A percentile compares a stretch with the other conserved stretches of the same genome.
phyloP scores from a whole-genome alignment of 768 basidiomycete species.

The Russula foetens region DNA sequence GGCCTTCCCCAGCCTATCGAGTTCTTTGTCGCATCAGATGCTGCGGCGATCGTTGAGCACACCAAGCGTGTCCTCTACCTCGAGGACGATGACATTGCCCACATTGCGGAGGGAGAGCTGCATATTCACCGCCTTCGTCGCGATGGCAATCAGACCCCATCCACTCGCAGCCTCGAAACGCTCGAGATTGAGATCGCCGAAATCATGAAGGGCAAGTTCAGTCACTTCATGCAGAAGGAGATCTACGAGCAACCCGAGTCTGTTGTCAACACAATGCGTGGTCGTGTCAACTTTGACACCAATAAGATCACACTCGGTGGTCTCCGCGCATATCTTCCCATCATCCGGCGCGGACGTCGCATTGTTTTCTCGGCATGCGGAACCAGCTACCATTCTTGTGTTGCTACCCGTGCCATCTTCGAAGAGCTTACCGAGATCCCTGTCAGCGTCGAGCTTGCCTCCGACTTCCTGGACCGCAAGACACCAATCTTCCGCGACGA shows the following conservation, averaged over 20 bases:
- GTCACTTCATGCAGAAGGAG: conserved; percentile 99
- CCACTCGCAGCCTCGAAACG: conserved; percentile 93
- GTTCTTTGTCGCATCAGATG: conserved; percentile 98
- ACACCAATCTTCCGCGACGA: conserved; percentile 99
- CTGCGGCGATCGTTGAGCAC: conserved; percentile 93
- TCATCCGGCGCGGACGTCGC: conserved; percentile 89
- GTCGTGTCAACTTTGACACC: conserved; percentile 96
- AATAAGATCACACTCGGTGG: conserved; percentile 91
- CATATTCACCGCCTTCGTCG: conserved; percentile 98
- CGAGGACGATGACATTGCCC: conserved; percentile 98
- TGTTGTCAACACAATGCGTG: conserved; percentile 99
- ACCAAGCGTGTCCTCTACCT: conserved; percentile 98
- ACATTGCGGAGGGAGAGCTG: conserved; percentile 93
- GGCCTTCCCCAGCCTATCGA: conserved; percentile 98
- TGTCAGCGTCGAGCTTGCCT: conserved; percentile 92
- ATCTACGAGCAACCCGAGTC: conserved; percentile 99
- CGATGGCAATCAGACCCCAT: conserved; percentile 51
- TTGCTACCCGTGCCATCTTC: conserved; percentile 96
- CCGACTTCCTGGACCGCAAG: conserved; percentile 97
- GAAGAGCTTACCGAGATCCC: conserved; percentile 99
- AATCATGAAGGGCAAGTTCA: conserved; percentile 99
- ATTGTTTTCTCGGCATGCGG: conserved; percentile 99
- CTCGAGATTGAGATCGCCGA: conserved; percentile 99
- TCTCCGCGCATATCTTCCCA: conserved; percentile 87
- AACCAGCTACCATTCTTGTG: conserved; percentile 94